phyloP scores from a whole-genome alignment of 179 eudicot species.

The Kewa caespitosa region DNA sequence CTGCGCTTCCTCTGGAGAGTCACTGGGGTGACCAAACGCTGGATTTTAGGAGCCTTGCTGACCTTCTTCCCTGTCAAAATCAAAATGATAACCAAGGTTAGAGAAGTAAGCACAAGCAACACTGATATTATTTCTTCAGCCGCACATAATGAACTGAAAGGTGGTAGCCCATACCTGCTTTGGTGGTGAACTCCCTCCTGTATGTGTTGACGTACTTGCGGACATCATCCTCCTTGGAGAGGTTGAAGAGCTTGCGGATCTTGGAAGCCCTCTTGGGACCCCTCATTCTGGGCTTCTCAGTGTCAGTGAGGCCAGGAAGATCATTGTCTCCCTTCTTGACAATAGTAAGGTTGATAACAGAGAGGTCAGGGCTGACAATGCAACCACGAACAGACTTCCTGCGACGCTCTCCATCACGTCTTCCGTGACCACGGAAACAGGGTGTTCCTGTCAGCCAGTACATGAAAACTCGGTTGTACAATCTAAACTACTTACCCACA shows the following conservation, averaged over 20 bases:
- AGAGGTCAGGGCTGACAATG: slow-evolving; percentile 79
- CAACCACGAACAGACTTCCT: slow-evolving; percentile 94
- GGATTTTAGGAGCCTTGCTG: slow-evolving; percentile 87
- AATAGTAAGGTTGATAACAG: slow-evolving; percentile 74
- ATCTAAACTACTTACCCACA: too few relatives aligned
- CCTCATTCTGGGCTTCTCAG: slow-evolving; percentile 90
- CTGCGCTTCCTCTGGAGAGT: slow-evolving; percentile 87
- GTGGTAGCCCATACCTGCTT: slow-evolving; percentile 62
- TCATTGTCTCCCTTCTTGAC: slow-evolving; percentile 91
- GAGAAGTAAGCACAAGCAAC: not conserved
- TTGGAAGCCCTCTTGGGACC: slow-evolving; percentile 94
- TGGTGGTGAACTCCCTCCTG: slow-evolving; percentile 63
- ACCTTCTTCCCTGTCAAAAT: slow-evolving; percentile 53
- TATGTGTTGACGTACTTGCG: slow-evolving; percentile 88
- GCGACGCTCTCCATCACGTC: slow-evolving; percentile 81
- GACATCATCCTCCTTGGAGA: slow-evolving; percentile 79
- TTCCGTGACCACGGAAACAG: slow-evolving; percentile 82
- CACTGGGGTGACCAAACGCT: slow-evolving; percentile 82
- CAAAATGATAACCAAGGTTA: not conserved
- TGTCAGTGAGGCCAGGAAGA: slow-evolving; percentile 80
- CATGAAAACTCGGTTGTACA: not conserved
- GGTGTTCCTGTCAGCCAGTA: slow-evolving; percentile 45
- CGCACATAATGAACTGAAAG: too few relatives aligned
- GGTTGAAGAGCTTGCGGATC: slow-evolving; percentile 87
- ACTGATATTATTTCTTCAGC: not conserved